These are phyloP conservation scores for Rubia occidens DNA, from an alignment of 305 asterid species.

Conservation along the genomic window DNA sequence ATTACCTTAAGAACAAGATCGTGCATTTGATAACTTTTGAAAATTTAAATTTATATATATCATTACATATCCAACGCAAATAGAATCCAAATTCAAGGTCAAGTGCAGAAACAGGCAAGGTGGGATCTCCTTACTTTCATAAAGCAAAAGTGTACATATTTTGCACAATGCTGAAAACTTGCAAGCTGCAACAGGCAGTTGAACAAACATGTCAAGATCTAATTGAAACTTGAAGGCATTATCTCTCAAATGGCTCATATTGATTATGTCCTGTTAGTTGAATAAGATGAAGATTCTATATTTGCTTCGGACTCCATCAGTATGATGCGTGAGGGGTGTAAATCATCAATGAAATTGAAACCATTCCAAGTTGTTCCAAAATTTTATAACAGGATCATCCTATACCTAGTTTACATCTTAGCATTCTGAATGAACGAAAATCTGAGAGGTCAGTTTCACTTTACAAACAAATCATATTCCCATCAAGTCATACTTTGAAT, in stretches of 20 bases:
- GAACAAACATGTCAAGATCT: not conserved
- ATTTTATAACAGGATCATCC: not conserved
- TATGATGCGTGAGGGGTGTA: not conserved
- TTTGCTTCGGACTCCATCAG: not conserved
- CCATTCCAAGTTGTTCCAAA: not conserved
- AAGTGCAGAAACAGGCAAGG: not conserved
- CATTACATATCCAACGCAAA: not conserved
- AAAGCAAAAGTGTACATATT: not conserved
- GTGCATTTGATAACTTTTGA: too few species aligned
- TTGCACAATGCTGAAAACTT: slow-evolving; percentile 3
- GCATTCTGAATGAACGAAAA: not conserved
- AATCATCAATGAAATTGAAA: too few species aligned
- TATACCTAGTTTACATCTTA: not conserved
- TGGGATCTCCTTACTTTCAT: not conserved
- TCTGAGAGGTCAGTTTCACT: not conserved
- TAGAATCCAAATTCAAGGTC: not conserved
- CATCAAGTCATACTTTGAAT: not conserved
- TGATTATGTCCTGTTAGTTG: not conserved
- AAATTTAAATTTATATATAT: not conserved
- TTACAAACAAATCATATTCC: not conserved
- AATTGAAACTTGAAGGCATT: not conserved
- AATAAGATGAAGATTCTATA: not conserved
- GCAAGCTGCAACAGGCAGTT: not conserved
- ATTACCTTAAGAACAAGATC: too few species aligned
- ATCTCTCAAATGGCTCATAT: not conserved